Evolutionary conservation across 495 filamentous ascomycete genomes (phyloP), one percentile per base, ranked within the genome.

Genomic region (Sabuloglossum arenarium): DNA sequence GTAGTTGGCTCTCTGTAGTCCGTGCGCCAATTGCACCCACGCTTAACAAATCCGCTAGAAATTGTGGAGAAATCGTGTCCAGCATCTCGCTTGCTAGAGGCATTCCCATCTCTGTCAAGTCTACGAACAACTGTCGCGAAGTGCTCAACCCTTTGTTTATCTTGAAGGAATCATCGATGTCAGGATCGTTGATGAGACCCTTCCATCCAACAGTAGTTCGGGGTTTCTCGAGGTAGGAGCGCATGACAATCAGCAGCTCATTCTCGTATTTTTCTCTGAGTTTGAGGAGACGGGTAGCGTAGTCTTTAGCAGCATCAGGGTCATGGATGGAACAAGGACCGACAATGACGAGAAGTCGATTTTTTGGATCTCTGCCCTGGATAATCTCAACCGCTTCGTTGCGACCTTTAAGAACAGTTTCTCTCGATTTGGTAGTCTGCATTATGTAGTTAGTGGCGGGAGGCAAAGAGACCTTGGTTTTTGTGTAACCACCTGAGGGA

Each of bases 151-250:
- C 93, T 73, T 96, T 95, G 75, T 97, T 99, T 71, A 99, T 97
- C 69, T 95, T 81, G 79, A 96, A 97, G 69, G 84, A 90, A 65
- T 95, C 88, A 68, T 99, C 90, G 67, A 99, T 94, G 61, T 97
- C 89, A 8, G 93, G 93, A 70, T 99, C 93, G 68, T 99, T 99
- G 73, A 99, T 94, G 59, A 99, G 74, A 14, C 93, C 93, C 71
- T 99, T 99, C 93, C 93, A 99, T 54, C 93, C 93, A 16, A 99
- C 89, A 0, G 93, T 99, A 14, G 93, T 99, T 60, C 93, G 82
- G 24, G 93, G 93, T 73, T 99, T 99, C 75, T 99, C 93, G 29
- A 99, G 80, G 76, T 99, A 99, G 53, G 87, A 84, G 51, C 93
- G 85, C 93, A 99, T 99, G 39, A 97, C 82, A 60, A 99, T 94